Base-by-base conservation (phyloP, 257 asterid genomes). In the Solanum boliviense region DNA sequence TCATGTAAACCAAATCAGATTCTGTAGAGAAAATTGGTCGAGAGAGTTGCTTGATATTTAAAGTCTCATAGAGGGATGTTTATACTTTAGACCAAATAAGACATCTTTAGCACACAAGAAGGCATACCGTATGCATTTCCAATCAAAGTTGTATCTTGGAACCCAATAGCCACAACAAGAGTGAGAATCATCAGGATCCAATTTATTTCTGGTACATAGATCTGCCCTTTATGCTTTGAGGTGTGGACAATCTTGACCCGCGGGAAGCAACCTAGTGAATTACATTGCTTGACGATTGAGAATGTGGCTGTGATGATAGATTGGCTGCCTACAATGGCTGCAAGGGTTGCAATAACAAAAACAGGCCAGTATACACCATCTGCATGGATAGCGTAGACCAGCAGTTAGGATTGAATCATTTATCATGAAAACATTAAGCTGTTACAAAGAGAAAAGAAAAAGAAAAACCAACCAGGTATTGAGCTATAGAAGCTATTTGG, bases 401-500 rank as follows among this genome's bases (percentile, higher is more conserved):
- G 60, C 74, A 41, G 34, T 84, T 70, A 65, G 35, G 71, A 34
- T 25, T 73, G 86, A 83, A 79, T 83, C 20, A 74, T 62, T 44
- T 31, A 25, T 73, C 87, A 75, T 29, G 35, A 87, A 52, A 34
- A 21, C 20, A 68, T 39, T 41, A 18, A 84, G 4, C 84, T 32
- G 70, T 39, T 23, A 20, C 79, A 79, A 79, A 78, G 31, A 62
- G 4, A 52, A 6, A 48, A 6, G 6, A 9, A 48, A 52, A 75
- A 13, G 0, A 56, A 85, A 88, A 90, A 92, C 94, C 89, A 89
- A 96, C 99, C 94, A 48, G 99, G 99, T 78, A 96, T 87, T 18
- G 99, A 95, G 72, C 87, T 93, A 36, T 97, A 97, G 94, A 95
- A 97, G 92, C 96, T 89, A 86, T 91, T 90, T 38, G 92, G 92